A percentile compares a stretch with the other conserved stretches of the same genome.
phyloP scores from a whole-genome alignment of 2,329 filamentous ascomycete species.

The Colletotrichum liaoningense region DNA sequence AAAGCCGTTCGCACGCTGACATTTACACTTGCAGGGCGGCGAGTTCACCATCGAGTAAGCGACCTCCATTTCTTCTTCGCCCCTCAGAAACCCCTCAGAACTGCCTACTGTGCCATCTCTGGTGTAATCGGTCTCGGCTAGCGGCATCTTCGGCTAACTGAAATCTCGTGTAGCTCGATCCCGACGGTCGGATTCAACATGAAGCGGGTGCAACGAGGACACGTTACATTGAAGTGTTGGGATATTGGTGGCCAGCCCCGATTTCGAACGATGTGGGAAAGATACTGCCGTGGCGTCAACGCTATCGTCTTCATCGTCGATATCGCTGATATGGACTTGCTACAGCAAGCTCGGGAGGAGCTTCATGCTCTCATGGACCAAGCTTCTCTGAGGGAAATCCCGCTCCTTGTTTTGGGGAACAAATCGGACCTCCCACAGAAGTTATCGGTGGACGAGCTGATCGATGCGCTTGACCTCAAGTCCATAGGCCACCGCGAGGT shows the following conservation, averaged over 20 bases:
- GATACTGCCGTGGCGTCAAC: constrained; percentile 97
- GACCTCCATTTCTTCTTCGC: constrained; percentile 32
- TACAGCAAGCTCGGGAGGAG: constrained; percentile 90
- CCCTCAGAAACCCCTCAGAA: neutral
- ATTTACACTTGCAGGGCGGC: constrained; percentile 74
- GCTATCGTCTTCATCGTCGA: constrained; percentile 99
- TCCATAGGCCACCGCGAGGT: constrained; percentile 92
- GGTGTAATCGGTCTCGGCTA: constrained; percentile 15
- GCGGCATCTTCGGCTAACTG: constrained; percentile 34
- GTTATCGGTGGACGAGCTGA: constrained; percentile 92
- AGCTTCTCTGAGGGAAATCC: constrained; percentile 87
- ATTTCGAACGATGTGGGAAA: constrained; percentile 99
- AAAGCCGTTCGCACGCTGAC: constrained; percentile 48
- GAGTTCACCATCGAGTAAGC: constrained; percentile 99
- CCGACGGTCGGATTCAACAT: constrained; percentile 99
- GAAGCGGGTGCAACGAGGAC: constrained; percentile 96
- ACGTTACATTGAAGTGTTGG: constrained; percentile 99
- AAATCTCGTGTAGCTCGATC: constrained; percentile 79
- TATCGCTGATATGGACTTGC: constrained; percentile 84
- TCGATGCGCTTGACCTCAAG: constrained; percentile 91
- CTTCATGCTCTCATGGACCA: constrained; percentile 90
- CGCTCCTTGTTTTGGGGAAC: constrained; percentile 93
- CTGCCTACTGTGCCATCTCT: neutral
- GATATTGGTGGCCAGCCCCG: constrained; percentile 96
- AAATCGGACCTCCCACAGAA: constrained; percentile 96